These are phyloP conservation scores for Silene latifolia DNA, from an alignment of 148 eudicot genomes.

Conservation along the genomic window DNA sequence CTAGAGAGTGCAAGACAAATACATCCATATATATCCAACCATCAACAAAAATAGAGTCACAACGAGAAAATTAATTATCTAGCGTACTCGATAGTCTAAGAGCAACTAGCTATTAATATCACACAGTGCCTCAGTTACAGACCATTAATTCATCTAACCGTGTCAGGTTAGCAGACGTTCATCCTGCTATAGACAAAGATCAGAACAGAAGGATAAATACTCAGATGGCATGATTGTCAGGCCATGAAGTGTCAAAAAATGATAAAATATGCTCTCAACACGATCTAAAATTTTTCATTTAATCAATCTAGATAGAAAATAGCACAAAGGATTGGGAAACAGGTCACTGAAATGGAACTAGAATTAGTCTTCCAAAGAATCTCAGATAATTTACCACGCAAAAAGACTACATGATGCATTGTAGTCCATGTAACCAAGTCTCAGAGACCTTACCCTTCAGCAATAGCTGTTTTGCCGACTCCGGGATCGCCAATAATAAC, in stretches of 20 bases:
- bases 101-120: neutral
- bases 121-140: neutral
- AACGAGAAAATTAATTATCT: neutral
- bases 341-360: neutral
- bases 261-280: neutral
- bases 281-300: neutral
- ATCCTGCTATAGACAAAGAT: neutral
- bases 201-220: neutral
- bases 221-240: neutral
- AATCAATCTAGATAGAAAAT: neutral
- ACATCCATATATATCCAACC: neutral
- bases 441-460: slow-evolving; percentile 69
- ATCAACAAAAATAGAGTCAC: neutral
- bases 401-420: neutral
- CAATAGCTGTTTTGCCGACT: slow-evolving; percentile 98
- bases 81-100: neutral
- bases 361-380: neutral
- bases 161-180: neutral
- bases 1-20: neutral
- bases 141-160: neutral
- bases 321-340: neutral
- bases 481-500: slow-evolving; percentile 99
- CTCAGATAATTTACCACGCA: neutral
- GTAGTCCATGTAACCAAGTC: neutral
- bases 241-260: neutral